Conservation (phyloP, 495 filamentous ascomycete genomes). For the Aspergillus incahuasiensis region DNA sequence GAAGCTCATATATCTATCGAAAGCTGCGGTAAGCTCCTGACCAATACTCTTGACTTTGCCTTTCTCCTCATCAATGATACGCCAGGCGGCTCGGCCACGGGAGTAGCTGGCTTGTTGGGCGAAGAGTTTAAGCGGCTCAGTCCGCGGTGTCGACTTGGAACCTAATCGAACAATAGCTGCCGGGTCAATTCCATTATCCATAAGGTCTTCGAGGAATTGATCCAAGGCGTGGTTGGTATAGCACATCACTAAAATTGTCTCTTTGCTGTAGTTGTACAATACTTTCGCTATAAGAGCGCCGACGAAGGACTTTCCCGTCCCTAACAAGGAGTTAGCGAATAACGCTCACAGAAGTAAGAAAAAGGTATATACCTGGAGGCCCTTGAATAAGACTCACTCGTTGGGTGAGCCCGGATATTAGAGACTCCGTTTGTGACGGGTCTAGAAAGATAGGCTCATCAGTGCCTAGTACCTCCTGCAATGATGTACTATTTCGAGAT, state of each 20-base stretch:
- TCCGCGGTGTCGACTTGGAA: slow-evolving; percentile 52
- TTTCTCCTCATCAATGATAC: slow-evolving; percentile 37
- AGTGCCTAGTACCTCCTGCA: slow-evolving; percentile 28
- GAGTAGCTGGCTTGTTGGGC: slow-evolving; percentile 37
- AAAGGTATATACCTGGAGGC: slow-evolving; percentile 56
- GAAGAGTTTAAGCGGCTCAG: slow-evolving; percentile 41
- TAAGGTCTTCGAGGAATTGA: slow-evolving; percentile 67
- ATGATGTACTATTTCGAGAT: not conserved
- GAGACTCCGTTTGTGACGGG: slow-evolving; percentile 52
- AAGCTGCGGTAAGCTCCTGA: slow-evolving; percentile 14
- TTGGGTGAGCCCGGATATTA: slow-evolving; percentile 51
- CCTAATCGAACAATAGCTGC: slow-evolving; percentile 64
- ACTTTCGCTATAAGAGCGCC: slow-evolving; percentile 62
- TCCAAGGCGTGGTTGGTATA: slow-evolving; percentile 73
- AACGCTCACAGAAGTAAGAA: not conserved
- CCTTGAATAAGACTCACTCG: slow-evolving; percentile 66
- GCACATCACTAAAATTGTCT: slow-evolving; percentile 59
- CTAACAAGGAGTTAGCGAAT: slow-evolving; percentile 28
- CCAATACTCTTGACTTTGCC: slow-evolving; percentile 17
- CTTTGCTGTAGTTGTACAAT: slow-evolving; percentile 45
- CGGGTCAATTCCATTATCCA: slow-evolving; percentile 55
- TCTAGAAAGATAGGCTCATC: slow-evolving; percentile 45
- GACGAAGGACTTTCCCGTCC: slow-evolving; percentile 78
- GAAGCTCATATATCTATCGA: slow-evolving; percentile 22
- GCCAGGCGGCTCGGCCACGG: slow-evolving; percentile 23